phyloP scores from a whole-genome alignment of 2,329 filamentous ascomycete species.

The Colletotrichum lindemuthianum region DNA sequence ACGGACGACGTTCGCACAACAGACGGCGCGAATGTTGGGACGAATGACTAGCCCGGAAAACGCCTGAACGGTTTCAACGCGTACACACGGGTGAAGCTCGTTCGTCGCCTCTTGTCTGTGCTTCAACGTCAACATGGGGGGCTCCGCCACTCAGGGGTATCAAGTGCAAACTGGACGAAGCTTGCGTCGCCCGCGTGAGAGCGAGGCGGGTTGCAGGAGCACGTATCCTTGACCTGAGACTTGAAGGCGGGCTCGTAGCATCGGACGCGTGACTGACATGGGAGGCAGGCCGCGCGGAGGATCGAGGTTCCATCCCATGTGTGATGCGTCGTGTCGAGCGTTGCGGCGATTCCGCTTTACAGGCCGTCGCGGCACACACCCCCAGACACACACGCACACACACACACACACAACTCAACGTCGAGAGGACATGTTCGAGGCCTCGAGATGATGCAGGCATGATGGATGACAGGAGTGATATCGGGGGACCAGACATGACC shows the following conservation, averaged over 20 bases:
- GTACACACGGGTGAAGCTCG: neutral
- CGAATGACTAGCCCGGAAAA: slow-evolving; percentile 18
- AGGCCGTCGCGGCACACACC: too few relatives aligned
- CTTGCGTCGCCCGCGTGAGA: neutral
- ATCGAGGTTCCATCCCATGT: slow-evolving; percentile 9
- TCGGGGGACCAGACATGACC: too few relatives aligned
- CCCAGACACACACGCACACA: too few relatives aligned
- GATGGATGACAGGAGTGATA: too few relatives aligned
- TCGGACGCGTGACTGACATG: neutral
- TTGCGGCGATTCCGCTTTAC: neutral
- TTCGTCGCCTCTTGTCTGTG: neutral
- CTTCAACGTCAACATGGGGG: slow-evolving; percentile 1
- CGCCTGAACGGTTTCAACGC: slow-evolving; percentile 4
- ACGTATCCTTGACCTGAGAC: slow-evolving; percentile 8
- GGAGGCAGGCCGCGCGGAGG: slow-evolving; percentile 3
- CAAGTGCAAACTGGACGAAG: slow-evolving; percentile 5
- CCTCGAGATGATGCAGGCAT: too few relatives aligned
- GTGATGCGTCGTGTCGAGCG: neutral
- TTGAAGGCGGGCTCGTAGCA: neutral
- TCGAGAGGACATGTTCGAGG: too few relatives aligned
- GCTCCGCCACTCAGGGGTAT: slow-evolving; percentile 15
- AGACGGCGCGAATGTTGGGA: slow-evolving; percentile 10
- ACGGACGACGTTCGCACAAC: slow-evolving; percentile 17
- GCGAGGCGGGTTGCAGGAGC: neutral
- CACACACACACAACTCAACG: too few relatives aligned